Evolutionary conservation across 768 basidiomycete species (phyloP).

Genomic region (Pleurotus djamor): DNA sequence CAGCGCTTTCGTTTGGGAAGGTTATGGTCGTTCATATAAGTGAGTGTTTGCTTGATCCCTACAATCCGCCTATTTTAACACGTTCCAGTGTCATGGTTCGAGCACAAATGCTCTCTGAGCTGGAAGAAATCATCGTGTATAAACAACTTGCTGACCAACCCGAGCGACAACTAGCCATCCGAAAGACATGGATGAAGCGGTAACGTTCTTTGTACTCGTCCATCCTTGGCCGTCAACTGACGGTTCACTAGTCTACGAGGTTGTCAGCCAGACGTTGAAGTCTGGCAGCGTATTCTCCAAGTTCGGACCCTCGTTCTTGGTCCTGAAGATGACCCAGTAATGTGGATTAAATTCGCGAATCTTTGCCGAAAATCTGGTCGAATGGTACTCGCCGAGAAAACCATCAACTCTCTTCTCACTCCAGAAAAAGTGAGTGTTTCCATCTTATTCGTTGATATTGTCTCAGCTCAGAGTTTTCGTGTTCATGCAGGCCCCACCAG

Average conservation of each 20-base stretch:
- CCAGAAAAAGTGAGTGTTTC: constrained; percentile 55
- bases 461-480: too few species aligned
- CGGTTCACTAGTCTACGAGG: too few species aligned
- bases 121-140: constrained; percentile 96
- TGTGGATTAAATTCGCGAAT: constrained; percentile 99
- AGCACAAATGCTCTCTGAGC: constrained; percentile 96
- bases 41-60: constrained; percentile 32
- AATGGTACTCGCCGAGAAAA: constrained; percentile 95
- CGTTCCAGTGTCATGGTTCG: constrained; percentile 97
- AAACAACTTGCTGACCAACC: constrained; percentile 94
- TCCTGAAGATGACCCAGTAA: constrained; percentile 91
- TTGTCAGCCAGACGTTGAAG: constrained; percentile 97
- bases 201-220: constrained; percentile 23
- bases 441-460: background rate
- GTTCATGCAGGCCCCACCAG: constrained; percentile 79
- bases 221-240: too few species aligned
- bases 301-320: constrained; percentile 91
- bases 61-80: too few species aligned
- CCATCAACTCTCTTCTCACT: constrained; percentile 86
- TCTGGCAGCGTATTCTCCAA: constrained; percentile 97
- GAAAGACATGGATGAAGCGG: constrained; percentile 98
- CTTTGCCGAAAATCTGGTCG: constrained; percentile 94
- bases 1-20: constrained; percentile 89
- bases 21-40: constrained; percentile 98
- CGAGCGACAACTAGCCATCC: constrained; percentile 86